A percentile compares a stretch with the other conserved stretches of the same genome.
These are phyloP conservation scores for Spinellus fusiger DNA, from an alignment of 192 early-diverging fungal species.

Conservation along the genomic window DNA sequence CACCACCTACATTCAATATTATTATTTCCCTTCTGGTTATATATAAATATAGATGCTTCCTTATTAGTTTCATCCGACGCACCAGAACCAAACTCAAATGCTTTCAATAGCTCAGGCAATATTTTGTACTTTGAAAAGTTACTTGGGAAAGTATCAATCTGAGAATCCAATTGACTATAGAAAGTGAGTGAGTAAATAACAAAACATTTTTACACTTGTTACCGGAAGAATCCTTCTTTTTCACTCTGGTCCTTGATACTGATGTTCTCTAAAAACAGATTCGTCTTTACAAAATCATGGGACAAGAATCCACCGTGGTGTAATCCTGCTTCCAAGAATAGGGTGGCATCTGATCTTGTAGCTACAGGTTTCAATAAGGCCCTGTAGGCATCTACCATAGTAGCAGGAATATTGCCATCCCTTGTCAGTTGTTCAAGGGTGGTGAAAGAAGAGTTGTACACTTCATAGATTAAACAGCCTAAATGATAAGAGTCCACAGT, in stretches of 20 bases:
- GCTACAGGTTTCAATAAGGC: slow-evolving; percentile 53
- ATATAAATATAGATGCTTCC: slow-evolving; percentile 14
- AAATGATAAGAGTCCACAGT: slow-evolving; percentile 80
- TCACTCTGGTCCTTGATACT: slow-evolving; percentile 85
- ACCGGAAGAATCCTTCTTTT: slow-evolving; percentile 72
- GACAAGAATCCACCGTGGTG: slow-evolving; percentile 67
- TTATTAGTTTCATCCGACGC: neutral
- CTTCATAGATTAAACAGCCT: slow-evolving; percentile 76
- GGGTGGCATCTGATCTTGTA: slow-evolving; percentile 53
- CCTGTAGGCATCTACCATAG: slow-evolving; percentile 56
- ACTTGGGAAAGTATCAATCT: slow-evolving; percentile 71
- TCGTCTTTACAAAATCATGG: slow-evolving; percentile 76
- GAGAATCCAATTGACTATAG: slow-evolving; percentile 60
- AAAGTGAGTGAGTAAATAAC: neutral
- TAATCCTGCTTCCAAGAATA: slow-evolving; percentile 64
- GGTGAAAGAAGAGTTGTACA: slow-evolving; percentile 62
- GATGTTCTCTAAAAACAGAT: slow-evolving; percentile 87
- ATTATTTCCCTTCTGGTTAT: slow-evolving; percentile 18
- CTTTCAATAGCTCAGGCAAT: slow-evolving; percentile 82
- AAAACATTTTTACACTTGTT: neutral
- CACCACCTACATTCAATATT: slow-evolving; percentile 39
- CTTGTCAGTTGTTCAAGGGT: slow-evolving; percentile 41
- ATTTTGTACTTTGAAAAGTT: slow-evolving; percentile 90
- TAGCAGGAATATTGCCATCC: slow-evolving; percentile 52
- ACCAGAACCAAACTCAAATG: slow-evolving; percentile 74